Conservation (phyloP, 495 filamentous ascomycete species). For the Aspergillus olivimuriae region DNA sequence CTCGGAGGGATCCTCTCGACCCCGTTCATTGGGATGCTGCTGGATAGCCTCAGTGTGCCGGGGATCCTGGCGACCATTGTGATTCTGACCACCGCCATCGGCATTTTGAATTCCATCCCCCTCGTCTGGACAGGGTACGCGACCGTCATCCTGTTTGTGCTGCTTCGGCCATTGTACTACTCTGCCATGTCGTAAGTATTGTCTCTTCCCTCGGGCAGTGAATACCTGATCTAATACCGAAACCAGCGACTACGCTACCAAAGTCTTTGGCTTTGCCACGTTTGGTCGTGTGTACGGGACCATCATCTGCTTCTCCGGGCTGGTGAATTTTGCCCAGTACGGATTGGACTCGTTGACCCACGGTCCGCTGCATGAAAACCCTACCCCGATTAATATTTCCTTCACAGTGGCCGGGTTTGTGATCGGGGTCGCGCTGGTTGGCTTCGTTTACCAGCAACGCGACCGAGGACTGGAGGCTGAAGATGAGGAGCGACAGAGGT, state of each 20-base stretch:
- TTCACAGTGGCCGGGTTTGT: constrained; percentile 56
- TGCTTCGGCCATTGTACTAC: constrained; percentile 45
- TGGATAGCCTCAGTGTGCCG: constrained; percentile 65
- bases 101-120: constrained; percentile 70
- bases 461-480: constrained; percentile 11
- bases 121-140: constrained; percentile 66
- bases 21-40: constrained; percentile 75
- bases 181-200: constrained; percentile 46
- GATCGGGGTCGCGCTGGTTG: constrained; percentile 54
- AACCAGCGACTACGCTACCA: constrained; percentile 78
- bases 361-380: constrained; percentile 60
- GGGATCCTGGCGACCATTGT: constrained; percentile 67
- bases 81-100: constrained; percentile 64
- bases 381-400: constrained; percentile 69
- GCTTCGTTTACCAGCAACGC: too few species aligned
- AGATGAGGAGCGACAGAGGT: constrained; percentile 26
- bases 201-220: too few species aligned
- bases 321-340: constrained; percentile 80
- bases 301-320: constrained; percentile 80
- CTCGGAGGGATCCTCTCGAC: constrained; percentile 76
- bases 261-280: constrained; percentile 91
- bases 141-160: constrained; percentile 69
- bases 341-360: constrained; percentile 79
- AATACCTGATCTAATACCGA: too few species aligned
- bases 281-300: constrained; percentile 91